Conservation (phyloP, 2,329 filamentous ascomycete genomes). For the Septoria petroselini region DNA sequence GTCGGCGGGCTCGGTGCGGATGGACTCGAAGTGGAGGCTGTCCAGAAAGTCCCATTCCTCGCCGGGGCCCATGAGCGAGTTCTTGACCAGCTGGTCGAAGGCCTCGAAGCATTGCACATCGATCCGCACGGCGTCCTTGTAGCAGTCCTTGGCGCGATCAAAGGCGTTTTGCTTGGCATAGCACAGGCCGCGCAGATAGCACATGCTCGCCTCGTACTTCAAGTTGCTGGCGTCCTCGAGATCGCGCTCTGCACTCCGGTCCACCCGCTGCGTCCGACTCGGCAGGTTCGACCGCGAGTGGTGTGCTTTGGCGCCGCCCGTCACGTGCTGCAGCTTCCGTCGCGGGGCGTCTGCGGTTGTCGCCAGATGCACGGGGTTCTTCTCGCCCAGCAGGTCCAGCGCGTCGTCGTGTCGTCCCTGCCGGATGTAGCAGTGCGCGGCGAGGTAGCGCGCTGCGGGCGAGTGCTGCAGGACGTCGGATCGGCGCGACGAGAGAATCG, state of each 20-base stretch:
- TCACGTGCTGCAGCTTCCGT: constrained; percentile 70
- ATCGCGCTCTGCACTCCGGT: constrained; percentile 60
- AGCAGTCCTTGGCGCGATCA: constrained; percentile 94
- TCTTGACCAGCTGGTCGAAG: constrained; percentile 96
- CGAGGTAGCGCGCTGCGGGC: constrained; percentile 85
- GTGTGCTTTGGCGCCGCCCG: too few relatives aligned
- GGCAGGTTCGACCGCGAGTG: too few relatives aligned
- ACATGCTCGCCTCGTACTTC: constrained; percentile 95
- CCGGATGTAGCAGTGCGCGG: constrained; percentile 90
- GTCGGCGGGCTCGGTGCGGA: constrained; percentile 58
- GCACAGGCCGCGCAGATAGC: constrained; percentile 87
- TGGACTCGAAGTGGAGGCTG: constrained; percentile 83
- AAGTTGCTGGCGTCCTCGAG: constrained; percentile 70
- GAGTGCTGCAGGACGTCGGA: constrained; percentile 79
- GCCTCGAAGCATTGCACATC: constrained; percentile 98
- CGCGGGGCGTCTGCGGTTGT: constrained; percentile 61
- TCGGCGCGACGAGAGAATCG: constrained; percentile 77
- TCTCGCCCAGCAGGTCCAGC: constrained; percentile 79
- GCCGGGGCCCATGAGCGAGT: constrained; percentile 81
- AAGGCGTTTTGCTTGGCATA: constrained; percentile 97
- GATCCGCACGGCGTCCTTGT: constrained; percentile 94
- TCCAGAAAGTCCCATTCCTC: constrained; percentile 90
- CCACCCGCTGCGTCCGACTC: constrained; percentile 53
- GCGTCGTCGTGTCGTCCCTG: constrained; percentile 89
- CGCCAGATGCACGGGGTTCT: constrained; percentile 88